These are phyloP conservation scores for Beauveria pseudobassiana DNA, from an alignment of 2,329 filamentous ascomycete species.

Conservation along the genomic window DNA sequence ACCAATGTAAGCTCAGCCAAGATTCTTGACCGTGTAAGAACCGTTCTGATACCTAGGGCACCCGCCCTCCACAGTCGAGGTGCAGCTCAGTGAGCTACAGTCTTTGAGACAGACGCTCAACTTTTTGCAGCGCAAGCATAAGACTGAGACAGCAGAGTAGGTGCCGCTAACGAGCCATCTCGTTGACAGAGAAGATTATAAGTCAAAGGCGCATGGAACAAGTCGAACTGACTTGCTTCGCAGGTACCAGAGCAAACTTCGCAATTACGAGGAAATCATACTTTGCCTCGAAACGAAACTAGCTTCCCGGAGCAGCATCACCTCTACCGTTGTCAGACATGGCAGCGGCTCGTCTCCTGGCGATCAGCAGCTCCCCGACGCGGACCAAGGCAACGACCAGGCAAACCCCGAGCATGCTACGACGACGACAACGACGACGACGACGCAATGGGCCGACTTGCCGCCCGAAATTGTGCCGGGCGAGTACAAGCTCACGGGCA, in stretches of 20 bases:
- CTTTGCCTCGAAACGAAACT: background rate
- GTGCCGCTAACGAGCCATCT: background rate
- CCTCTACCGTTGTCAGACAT: slow-evolving; percentile 23
- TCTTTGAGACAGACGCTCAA: slow-evolving; percentile 90
- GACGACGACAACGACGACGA: no score
- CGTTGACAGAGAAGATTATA: no score
- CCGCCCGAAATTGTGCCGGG: slow-evolving; percentile 79
- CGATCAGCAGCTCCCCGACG: background rate
- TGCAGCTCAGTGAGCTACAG: slow-evolving; percentile 83
- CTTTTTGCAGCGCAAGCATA: slow-evolving; percentile 81
- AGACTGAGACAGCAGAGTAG: slow-evolving; percentile 83
- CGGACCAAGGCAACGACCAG: background rate
- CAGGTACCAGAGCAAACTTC: background rate
- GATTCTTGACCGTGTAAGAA: slow-evolving; percentile 78
- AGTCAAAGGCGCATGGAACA: no score
- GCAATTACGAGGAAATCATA: background rate
- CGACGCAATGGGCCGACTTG: slow-evolving; percentile 56
- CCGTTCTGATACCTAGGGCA: slow-evolving; percentile 51
- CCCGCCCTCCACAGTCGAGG: slow-evolving; percentile 58
- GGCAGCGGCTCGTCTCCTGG: background rate
- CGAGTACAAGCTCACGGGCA: slow-evolving; percentile 79
- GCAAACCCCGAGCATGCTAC: background rate
- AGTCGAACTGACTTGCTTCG: background rate
- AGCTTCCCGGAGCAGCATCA: background rate
- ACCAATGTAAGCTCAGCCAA: background rate